Base-by-base conservation (phyloP, 2,329 filamentous ascomycete genomes). In the Penicillium sp. region DNA sequence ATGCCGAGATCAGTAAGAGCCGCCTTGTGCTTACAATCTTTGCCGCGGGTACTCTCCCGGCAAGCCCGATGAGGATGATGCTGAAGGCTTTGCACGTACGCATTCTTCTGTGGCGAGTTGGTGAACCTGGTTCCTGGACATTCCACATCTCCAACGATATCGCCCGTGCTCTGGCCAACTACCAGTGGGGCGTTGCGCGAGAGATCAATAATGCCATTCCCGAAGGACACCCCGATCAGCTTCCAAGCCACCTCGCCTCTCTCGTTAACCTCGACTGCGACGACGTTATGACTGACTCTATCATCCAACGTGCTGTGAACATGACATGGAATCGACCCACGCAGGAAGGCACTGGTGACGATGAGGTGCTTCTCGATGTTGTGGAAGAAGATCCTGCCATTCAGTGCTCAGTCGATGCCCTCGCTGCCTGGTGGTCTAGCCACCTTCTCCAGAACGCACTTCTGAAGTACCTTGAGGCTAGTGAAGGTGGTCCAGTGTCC, bases 371-470 rank as follows among this genome's bases (percentile, higher is more conserved):
- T 43, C 88, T 95, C 79, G 88, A 95, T 66, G 80, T 83, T 5
- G 90, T 96, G 1, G 88, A 94, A 3, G 88, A 94, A 53, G 92
- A 96, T 64, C 83, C 84, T 46, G 87, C 90, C 2, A 89, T 96
- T 54, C 84, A 88, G 46, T 94, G 90, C 16, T 90, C 92, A 0
- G 82, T 96, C 58, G 92, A 96, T 70, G 91, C 90, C 11, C 83
- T 96, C 46, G 90, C 92, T 6, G 90, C 92, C 2, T 96, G 92
- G 92, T 94, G 86, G 77, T 95, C 92, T 0, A 90, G 84, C 57
- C 79, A 87, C 49, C 78, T 83, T 11, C 74, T 96, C 33, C 88
- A 91, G 62, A 80, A 81, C 51, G 85, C 84, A 2, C 79, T 96
- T 25, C 76, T 84, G 11, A 77, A 78, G 14, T 85, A 82, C 31